Conservation (phyloP, 306 rosid species). For the Cucurbita argyrosperma region DNA sequence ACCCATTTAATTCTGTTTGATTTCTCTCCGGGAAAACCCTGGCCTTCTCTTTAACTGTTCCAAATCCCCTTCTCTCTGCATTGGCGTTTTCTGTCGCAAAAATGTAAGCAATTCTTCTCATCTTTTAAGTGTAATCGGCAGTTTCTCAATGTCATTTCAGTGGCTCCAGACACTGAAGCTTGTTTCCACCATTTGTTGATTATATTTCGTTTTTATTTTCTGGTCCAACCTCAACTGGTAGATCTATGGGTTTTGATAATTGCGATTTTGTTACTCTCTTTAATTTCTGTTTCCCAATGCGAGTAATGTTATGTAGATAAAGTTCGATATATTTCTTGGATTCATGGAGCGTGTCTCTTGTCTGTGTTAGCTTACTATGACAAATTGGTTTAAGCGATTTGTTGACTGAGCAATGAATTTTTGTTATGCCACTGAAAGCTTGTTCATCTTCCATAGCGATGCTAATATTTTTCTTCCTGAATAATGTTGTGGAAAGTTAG, state of each 20-base stretch:
- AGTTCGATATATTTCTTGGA: neutral
- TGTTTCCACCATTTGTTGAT: neutral
- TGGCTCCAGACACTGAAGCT: neutral
- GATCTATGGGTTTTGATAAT: neutral
- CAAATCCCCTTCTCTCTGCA: slow-evolving; percentile 10
- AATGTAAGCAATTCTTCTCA: slow-evolving; percentile 22
- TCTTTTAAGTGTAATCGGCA: neutral
- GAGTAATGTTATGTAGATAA: neutral
- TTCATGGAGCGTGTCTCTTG: neutral
- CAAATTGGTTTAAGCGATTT: neutral
- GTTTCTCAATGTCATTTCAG: neutral
- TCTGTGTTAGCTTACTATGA: neutral
- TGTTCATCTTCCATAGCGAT: neutral
- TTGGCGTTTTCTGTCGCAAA: slow-evolving; percentile 13
- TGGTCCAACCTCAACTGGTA: neutral
- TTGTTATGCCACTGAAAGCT: neutral
- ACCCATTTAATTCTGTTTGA: neutral
- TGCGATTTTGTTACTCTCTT: neutral
- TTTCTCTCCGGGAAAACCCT: neutral
- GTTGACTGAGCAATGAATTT: neutral
- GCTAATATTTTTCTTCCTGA: neutral
- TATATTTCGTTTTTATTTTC: neutral
- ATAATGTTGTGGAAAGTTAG: neutral
- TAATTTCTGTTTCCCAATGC: neutral
- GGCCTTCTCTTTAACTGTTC: neutral